phyloP scores from a whole-genome alignment of 129 eudicot species.

The Cynara cardunculus region DNA sequence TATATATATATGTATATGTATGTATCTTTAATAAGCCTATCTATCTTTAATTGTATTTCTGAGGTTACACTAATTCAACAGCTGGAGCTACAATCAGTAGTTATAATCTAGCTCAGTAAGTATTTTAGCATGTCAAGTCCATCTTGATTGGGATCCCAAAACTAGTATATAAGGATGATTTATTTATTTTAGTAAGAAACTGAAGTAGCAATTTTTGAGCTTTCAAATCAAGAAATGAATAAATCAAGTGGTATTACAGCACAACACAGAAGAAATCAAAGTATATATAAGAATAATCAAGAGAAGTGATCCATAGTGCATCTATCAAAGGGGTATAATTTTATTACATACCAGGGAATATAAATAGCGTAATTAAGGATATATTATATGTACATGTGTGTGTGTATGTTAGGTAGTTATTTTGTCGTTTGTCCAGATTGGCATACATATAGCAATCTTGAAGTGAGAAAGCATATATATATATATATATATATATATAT shows the following conservation, averaged over 20 bases:
- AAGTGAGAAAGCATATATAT: background rate
- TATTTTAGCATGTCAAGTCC: no score
- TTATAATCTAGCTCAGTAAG: no score
- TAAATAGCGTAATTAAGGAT: background rate
- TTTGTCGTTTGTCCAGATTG: background rate
- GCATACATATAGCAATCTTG: background rate
- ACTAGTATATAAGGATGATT: background rate
- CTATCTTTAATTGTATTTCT: background rate
- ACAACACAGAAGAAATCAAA: background rate
- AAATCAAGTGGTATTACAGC: background rate
- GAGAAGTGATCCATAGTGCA: background rate
- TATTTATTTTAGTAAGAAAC: background rate
- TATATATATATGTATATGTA: no score
- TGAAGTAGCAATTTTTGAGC: background rate
- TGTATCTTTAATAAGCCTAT: no score
- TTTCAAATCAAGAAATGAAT: background rate
- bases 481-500: background rate
- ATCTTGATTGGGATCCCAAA: background rate
- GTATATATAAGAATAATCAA: background rate
- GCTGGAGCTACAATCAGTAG: background rate
- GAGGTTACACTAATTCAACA: background rate
- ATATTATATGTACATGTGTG: no score
- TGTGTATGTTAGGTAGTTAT: background rate
- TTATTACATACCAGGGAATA: background rate
- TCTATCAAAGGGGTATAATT: background rate